These are phyloP conservation scores for Malus orientalis DNA, from an alignment of 306 rosid genomes.

Conservation along the genomic window DNA sequence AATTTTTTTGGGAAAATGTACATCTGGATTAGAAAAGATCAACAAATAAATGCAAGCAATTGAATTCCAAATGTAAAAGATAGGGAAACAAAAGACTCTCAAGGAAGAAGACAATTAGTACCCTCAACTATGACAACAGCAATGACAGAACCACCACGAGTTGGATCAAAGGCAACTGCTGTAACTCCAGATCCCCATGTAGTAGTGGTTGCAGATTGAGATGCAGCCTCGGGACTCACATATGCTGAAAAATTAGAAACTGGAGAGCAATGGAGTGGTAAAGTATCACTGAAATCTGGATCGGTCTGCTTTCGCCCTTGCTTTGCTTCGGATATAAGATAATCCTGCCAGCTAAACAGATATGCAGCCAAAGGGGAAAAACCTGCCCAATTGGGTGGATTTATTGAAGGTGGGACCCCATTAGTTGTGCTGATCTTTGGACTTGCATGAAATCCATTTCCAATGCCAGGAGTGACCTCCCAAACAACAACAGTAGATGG, in stretches of 20 bases:
- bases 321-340: slow-evolving; percentile 63
- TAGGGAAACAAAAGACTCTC: background rate
- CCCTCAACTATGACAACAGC: slow-evolving; percentile 96
- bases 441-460: slow-evolving; percentile 79
- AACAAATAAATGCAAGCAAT: background rate
- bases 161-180: slow-evolving; percentile 96
- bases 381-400: slow-evolving; percentile 77
- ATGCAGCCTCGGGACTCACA: slow-evolving; percentile 95
- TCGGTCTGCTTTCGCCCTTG: slow-evolving; percentile 73
- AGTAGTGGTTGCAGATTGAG: slow-evolving; percentile 96
- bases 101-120: slow-evolving; percentile 13
- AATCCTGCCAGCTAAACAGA: slow-evolving; percentile 93
- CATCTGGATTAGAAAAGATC: background rate
- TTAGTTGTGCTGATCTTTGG: slow-evolving; percentile 62
- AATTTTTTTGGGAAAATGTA: background rate
- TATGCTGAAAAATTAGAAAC: slow-evolving; percentile 98
- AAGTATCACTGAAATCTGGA: slow-evolving; percentile 49
- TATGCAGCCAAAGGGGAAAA: slow-evolving; percentile 91
- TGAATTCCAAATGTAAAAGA: background rate
- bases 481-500: slow-evolving; percentile 98
- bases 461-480: slow-evolving; percentile 99
- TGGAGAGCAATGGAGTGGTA: slow-evolving; percentile 87
- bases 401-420: slow-evolving; percentile 67
- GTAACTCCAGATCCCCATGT: slow-evolving; percentile 99
- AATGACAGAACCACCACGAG: slow-evolving; percentile 93